Conservation (phyloP, 2,329 filamentous ascomycete species). For the Colletotrichum cereale region DNA sequence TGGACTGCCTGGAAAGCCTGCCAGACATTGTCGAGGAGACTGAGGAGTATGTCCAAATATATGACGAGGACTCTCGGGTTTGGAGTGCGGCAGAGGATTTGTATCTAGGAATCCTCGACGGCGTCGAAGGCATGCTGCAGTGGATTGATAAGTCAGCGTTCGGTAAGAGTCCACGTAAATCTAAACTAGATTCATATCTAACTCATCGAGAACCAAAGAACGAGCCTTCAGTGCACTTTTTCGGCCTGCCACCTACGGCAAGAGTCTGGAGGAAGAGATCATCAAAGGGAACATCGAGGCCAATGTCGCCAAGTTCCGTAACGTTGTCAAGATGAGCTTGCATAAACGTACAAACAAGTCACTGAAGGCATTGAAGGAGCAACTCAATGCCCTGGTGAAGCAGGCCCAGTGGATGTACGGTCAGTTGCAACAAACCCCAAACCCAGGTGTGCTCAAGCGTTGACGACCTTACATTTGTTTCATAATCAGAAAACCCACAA, state of each 20-base stretch:
- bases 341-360: slow-evolving; percentile 2
- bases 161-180: background rate
- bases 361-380: background rate
- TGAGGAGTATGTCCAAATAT: slow-evolving; percentile 11
- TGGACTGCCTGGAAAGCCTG: slow-evolving; percentile 6
- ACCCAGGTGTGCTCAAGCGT: no score
- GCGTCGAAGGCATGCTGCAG: slow-evolving; percentile 13
- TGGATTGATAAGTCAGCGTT: slow-evolving; percentile 28
- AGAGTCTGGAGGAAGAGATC: slow-evolving; percentile 12
- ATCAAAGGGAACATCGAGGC: slow-evolving; percentile 20
- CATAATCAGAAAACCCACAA: slow-evolving; percentile 7
- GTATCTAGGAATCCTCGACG: slow-evolving; percentile 23
- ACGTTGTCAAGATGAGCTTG: background rate
- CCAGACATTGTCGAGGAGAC: slow-evolving; percentile 7
- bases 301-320: background rate
- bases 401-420: slow-evolving; percentile 6
- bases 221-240: slow-evolving; percentile 14
- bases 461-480: background rate
- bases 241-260: slow-evolving; percentile 1
- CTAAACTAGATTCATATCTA: background rate
- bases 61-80: slow-evolving; percentile 12
- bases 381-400: background rate
- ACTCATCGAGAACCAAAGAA: background rate
- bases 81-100: slow-evolving; percentile 20
- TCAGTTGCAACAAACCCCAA: background rate